A percentile compares a stretch with the other conserved stretches of the same genome.
phyloP scores from a whole-genome alignment of 139 green algal species.

The Tetradesmus lagerheimii region DNA sequence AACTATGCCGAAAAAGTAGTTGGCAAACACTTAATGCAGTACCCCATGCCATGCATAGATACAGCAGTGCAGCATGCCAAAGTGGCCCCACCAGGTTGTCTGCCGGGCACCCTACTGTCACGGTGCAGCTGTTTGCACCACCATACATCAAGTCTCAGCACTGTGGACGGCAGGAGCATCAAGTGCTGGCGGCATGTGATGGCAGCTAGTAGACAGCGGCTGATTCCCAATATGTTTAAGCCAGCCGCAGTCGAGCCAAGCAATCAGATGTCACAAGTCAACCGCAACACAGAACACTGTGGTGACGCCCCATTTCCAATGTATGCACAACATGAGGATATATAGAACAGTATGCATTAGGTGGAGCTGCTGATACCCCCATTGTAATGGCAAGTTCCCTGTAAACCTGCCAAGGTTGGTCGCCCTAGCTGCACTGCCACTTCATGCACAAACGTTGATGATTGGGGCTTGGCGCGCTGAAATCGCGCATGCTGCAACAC shows the following conservation, averaged over 20 bases:
- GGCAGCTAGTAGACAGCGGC: background rate
- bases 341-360: background rate
- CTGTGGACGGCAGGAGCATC: background rate
- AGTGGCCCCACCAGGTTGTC: no score
- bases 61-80: background rate
- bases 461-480: no score
- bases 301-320: background rate
- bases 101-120: no score
- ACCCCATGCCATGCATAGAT: background rate
- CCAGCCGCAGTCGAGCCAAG: background rate
- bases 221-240: background rate
- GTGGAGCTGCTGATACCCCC: background rate
- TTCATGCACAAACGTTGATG: no score
- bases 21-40: background rate
- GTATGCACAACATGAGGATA: slow-evolving; percentile 10
- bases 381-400: background rate
- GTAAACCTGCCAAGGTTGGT: no score
- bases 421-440: no score
- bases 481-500: no score
- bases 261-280: background rate
- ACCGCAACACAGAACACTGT: background rate
- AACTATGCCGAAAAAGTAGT: no score
- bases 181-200: no score
- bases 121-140: no score
- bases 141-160: no score